Conservation (phyloP, 2,329 filamentous ascomycete species). For the Aspergillus sp. region DNA sequence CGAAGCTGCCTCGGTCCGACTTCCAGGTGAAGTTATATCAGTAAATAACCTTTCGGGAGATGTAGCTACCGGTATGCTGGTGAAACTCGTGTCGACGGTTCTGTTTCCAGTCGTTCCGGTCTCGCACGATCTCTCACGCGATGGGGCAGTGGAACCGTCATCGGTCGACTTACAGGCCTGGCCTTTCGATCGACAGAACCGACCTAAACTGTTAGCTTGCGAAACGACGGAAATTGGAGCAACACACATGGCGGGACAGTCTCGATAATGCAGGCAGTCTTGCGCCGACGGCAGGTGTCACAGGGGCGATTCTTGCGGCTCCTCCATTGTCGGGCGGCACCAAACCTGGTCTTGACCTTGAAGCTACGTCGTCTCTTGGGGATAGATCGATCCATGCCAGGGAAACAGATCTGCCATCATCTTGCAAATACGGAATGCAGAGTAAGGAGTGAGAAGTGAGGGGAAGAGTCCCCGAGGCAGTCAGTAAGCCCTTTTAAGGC, state of each 20-base stretch:
- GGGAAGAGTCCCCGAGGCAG: background rate
- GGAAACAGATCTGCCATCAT: background rate
- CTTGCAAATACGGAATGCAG: background rate
- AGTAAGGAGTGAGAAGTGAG: background rate
- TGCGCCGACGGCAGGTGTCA: slow-evolving; percentile 47
- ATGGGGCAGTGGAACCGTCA: background rate
- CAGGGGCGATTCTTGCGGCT: slow-evolving; percentile 51
- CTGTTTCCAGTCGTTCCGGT: background rate
- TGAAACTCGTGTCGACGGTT: background rate
- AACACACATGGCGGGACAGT: slow-evolving; percentile 45
- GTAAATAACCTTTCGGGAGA: background rate
- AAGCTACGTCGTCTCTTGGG: background rate
- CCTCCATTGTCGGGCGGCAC: slow-evolving; percentile 18
- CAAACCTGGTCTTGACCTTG: slow-evolving; percentile 3
- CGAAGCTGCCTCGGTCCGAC: background rate
- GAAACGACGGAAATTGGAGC: background rate
- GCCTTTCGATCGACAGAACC: slow-evolving; percentile 9
- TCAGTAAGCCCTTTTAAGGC: too few relatives aligned
- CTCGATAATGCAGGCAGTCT: slow-evolving; percentile 51
- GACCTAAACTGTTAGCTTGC: background rate
- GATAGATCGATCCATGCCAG: background rate
- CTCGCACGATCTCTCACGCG: background rate
- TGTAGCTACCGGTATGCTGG: background rate
- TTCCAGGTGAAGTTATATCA: background rate
- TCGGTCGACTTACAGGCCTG: slow-evolving; percentile 4